Base-by-base conservation (phyloP, 1,284 basidiomycete species). In the Microbotryum intermedium region DNA sequence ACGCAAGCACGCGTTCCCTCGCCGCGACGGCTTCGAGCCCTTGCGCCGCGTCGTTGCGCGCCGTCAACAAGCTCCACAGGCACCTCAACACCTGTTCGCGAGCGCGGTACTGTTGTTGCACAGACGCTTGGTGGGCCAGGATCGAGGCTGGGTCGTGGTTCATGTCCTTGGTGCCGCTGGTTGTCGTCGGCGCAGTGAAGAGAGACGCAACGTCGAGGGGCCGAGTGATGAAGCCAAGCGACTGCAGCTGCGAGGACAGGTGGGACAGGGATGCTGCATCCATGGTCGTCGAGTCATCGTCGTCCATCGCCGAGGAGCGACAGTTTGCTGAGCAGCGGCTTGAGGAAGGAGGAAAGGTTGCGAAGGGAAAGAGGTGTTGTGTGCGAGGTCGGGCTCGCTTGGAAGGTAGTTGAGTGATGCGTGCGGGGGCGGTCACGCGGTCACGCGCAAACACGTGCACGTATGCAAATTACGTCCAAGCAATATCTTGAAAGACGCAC, bases 31-130 rank as follows among this genome's bases (percentile, higher is more conserved):
- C 49, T 50, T 59, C 60, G 21, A 62, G 16, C 7, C 34, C 44
- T 43, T 52, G 53, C 13, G 53, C 26, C 25, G 51, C 52, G 11
- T 50, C 55, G 18, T 44, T 45, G 18, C 56, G 45, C 43, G 50
- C 46, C 16, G 55, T 61, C 10, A 66, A 29, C 62, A 66, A 59
- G 25, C 49, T 60, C 62, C 62, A 66, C 4, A 66, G 50, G n/a
- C 60, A 59, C 34, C 59, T 51, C 7, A 53, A 30, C 6, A 66
- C 43, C 49, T 63, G 61, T 20, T 66, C 64, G 16, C 51, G 30
- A 13, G 64, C 56, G 13, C 61, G 49, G 16, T 61, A 56, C 6
- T 60, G 50, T 26, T 57, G 49, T 18, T 58, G 39, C 39, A 66
- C 50, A 20, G 42, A n/a, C 13, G 57, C 54, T 2, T 65, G 60